Evolutionary conservation across 306 rosid species (phyloP).

Genomic region (Cicer pinnatifidum): DNA sequence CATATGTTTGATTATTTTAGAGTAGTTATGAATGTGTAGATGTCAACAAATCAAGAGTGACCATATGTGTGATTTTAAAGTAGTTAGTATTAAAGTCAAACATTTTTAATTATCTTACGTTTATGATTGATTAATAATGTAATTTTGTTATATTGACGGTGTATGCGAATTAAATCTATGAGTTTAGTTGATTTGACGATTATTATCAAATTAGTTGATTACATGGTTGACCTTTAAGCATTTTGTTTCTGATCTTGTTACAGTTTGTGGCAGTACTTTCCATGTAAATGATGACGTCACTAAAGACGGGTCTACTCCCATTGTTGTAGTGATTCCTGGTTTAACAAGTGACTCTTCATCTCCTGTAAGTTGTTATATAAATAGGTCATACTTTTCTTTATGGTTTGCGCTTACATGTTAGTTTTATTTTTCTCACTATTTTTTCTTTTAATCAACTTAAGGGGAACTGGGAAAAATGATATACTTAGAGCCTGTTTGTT

Average conservation of each 20-base stretch:
- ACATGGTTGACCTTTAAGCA: background rate
- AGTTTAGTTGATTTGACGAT: too few relatives aligned
- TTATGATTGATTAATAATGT: too few relatives aligned
- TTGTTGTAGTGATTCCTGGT: conserved; percentile 81
- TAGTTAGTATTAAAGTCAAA: too few relatives aligned
- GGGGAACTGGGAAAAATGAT: conserved; percentile 15
- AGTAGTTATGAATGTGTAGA: too few relatives aligned
- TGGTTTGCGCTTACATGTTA: conserved; percentile 9
- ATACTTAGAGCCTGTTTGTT: too few relatives aligned
- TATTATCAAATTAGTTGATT: too few relatives aligned
- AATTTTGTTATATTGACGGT: too few relatives aligned
- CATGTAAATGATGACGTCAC: conserved; percentile 42
- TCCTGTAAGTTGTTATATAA: conserved; percentile 57
- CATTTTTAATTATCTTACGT: too few relatives aligned
- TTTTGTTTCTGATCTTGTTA: conserved; percentile 33
- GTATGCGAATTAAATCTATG: too few relatives aligned
- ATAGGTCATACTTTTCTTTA: conserved; percentile 7
- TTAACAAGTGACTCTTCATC: conserved; percentile 85
- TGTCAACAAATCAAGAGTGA: too few relatives aligned
- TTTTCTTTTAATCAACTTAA: background rate
- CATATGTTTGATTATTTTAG: too few relatives aligned
- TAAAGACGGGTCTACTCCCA: conserved; percentile 64
- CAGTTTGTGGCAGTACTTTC: conserved; percentile 57
- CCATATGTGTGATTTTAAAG: too few relatives aligned
- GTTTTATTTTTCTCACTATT: conserved; percentile 1